These are phyloP conservation scores for Pseudogymnoascus sp. DNA, from an alignment of 2,329 filamentous ascomycete genomes.

Conservation along the genomic window DNA sequence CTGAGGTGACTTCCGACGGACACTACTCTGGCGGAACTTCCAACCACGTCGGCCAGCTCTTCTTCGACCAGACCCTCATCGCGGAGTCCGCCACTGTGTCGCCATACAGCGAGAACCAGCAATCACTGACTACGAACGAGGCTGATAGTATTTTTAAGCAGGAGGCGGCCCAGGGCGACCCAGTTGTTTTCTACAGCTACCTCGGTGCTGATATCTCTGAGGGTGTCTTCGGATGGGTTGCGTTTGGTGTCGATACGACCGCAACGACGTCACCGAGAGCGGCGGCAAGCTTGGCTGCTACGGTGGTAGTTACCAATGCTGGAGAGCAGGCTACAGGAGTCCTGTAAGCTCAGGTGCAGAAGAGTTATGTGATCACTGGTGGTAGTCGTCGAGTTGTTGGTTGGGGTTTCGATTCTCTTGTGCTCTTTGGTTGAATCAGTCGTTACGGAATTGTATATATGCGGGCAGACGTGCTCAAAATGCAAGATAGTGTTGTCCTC, in stretches of 20 bases:
- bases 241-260: conserved; percentile 39
- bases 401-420: background rate
- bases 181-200: conserved; percentile 49
- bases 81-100: conserved; percentile 37
- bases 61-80: conserved; percentile 54
- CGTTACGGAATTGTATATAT: conserved; percentile 1
- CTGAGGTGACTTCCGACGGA: conserved; percentile 31
- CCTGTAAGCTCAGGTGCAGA: background rate
- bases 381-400: background rate
- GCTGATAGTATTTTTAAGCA: conserved; percentile 40
- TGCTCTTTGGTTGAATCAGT: background rate
- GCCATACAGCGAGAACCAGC: conserved; percentile 40
- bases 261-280: conserved; percentile 38
- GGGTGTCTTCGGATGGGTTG: conserved; percentile 48
- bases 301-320: conserved; percentile 25
- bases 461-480: background rate
- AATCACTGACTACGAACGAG: conserved; percentile 38
- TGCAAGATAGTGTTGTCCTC: background rate
- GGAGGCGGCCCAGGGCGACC: conserved; percentile 40
- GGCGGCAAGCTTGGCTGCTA: conserved; percentile 29
- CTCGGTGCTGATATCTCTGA: conserved; percentile 45
- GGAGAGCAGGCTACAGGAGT: background rate
- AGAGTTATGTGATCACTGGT: background rate
- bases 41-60: conserved; percentile 55
- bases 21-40: conserved; percentile 43